These are phyloP conservation scores for Talaromyces rugulosus DNA, from an alignment of 2,329 filamentous ascomycete species.

Conservation along the genomic window DNA sequence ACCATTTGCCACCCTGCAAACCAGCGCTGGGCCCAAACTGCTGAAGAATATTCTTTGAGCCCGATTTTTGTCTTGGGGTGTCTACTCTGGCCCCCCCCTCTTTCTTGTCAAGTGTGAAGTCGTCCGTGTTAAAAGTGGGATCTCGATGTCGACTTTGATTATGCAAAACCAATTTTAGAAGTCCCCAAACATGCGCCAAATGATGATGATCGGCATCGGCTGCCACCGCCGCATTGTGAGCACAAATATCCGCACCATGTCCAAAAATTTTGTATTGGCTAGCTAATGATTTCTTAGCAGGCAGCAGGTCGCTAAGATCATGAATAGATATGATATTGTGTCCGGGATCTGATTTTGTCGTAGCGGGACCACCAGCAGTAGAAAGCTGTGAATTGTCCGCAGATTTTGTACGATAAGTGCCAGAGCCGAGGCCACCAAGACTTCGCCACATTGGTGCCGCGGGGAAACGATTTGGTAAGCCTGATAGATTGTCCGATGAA, in stretches of 20 bases:
- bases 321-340: slow-evolving; percentile 73
- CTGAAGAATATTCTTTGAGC: slow-evolving; percentile 25
- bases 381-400: slow-evolving; percentile 47
- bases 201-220: slow-evolving; percentile 66
- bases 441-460: slow-evolving; percentile 51
- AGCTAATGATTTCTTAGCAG: slow-evolving; percentile 73
- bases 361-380: slow-evolving; percentile 42
- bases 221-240: slow-evolving; percentile 77
- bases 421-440: slow-evolving; percentile 41
- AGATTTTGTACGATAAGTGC: slow-evolving; percentile 51
- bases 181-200: slow-evolving; percentile 76
- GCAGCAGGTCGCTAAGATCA: slow-evolving; percentile 65
- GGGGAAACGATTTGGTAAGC: slow-evolving; percentile 45
- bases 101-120: slow-evolving; percentile 48
- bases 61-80: slow-evolving; percentile 32
- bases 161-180: slow-evolving; percentile 71
- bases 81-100: slow-evolving; percentile 31
- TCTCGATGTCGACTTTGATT: slow-evolving; percentile 70
- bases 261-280: slow-evolving; percentile 79
- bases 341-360: slow-evolving; percentile 42
- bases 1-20: slow-evolving; percentile 52
- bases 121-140: slow-evolving; percentile 58
- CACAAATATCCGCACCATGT: slow-evolving; percentile 73
- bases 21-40: slow-evolving; percentile 50
- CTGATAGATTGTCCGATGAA: slow-evolving; percentile 40